Evolutionary conservation across 192 early-diverging fungal genomes (phyloP).

Genomic region (Rhizoclosmatium sp.): DNA sequence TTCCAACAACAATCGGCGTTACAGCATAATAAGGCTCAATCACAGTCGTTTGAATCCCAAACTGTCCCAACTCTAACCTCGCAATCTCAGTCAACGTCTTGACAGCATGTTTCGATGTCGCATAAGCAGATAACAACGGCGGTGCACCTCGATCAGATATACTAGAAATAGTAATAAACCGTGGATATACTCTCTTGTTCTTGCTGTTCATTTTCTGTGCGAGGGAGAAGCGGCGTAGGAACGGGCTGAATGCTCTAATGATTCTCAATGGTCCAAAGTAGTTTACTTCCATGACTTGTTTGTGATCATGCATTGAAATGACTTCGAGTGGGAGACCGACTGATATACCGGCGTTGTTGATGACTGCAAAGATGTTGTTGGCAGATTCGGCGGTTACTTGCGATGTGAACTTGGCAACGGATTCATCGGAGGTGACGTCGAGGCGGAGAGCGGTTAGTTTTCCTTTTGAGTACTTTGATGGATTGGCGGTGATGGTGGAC

Average conservation of each 20-base stretch:
- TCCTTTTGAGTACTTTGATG: background rate
- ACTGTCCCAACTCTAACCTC: constrained; percentile 51
- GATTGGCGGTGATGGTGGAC: too few relatives aligned
- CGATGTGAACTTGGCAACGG: constrained; percentile 30
- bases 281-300: constrained; percentile 43
- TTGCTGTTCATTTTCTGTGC: background rate
- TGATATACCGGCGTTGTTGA: constrained; percentile 51
- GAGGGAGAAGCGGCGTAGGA: constrained; percentile 24
- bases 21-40: constrained; percentile 47
- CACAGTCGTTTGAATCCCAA: constrained; percentile 54
- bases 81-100: constrained; percentile 51
- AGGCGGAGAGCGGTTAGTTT: constrained; percentile 32
- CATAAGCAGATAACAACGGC: constrained; percentile 40
- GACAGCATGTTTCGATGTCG: constrained; percentile 58
- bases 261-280: constrained; percentile 48
- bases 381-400: constrained; percentile 3
- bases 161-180: constrained; percentile 49
- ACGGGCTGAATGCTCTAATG: constrained; percentile 42
- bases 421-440: constrained; percentile 48
- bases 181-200: constrained; percentile 18
- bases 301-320: constrained; percentile 18
- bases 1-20: constrained; percentile 9
- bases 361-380: constrained; percentile 34
- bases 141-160: constrained; percentile 34
- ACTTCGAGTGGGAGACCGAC: constrained; percentile 32